These are phyloP conservation scores for Ustilago nuda DNA, from an alignment of 1,284 basidiomycete species.

Conservation along the genomic window DNA sequence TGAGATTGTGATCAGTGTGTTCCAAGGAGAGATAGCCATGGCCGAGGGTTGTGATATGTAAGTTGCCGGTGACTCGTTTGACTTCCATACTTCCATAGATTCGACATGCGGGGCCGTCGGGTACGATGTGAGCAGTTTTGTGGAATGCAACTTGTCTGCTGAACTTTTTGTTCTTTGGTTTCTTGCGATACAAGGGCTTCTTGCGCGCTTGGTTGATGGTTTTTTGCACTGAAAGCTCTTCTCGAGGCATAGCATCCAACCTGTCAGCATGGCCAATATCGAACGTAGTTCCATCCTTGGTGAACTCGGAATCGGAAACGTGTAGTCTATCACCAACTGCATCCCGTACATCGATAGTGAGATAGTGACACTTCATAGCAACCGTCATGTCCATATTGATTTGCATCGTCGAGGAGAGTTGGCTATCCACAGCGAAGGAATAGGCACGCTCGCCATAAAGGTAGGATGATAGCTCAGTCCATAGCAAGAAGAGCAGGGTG, in stretches of 20 bases:
- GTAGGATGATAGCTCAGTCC: conserved; percentile 89
- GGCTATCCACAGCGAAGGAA: conserved; percentile 56
- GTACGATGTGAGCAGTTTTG: conserved; percentile 63
- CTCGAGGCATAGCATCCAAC: conserved; percentile 71
- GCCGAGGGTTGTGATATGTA: conserved; percentile 81
- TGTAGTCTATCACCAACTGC: conserved; percentile 90
- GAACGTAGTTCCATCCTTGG: conserved; percentile 81
- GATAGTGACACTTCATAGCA: conserved; percentile 66
- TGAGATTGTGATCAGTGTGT: conserved; percentile 83
- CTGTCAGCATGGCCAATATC: conserved; percentile 83
- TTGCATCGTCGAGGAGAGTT: conserved; percentile 61
- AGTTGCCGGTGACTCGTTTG: conserved; percentile 84
- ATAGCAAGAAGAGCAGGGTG: conserved; percentile 79
- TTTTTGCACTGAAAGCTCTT: conserved; percentile 59
- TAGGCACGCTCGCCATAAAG: conserved; percentile 84
- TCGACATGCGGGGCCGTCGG: conserved; percentile 76
- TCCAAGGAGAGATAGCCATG: conserved; percentile 90
- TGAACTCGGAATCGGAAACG: conserved; percentile 80
- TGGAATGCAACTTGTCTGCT: conserved; percentile 71
- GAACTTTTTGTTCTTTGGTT: conserved; percentile 69
- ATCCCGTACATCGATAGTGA: conserved; percentile 90
- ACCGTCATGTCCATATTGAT: conserved; percentile 68
- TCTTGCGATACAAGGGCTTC: conserved; percentile 36
- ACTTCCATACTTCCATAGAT: conserved; percentile 86
- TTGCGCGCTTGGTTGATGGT: conserved; percentile 49